These are phyloP conservation scores for Alternaria arbusti DNA, from an alignment of 2,329 filamentous ascomycete species.

Conservation along the genomic window DNA sequence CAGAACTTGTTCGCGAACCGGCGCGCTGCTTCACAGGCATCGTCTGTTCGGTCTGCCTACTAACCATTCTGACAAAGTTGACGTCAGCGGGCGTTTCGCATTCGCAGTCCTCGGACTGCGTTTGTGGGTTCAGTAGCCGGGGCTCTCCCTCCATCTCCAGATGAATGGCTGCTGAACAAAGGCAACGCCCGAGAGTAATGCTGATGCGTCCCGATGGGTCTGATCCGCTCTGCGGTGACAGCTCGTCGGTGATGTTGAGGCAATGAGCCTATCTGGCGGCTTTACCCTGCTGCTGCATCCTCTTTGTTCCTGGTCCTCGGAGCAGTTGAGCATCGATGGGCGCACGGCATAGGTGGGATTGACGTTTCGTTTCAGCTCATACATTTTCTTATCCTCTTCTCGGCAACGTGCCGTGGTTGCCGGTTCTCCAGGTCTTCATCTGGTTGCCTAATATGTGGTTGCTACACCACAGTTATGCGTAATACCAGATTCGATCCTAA, in stretches of 20 bases:
- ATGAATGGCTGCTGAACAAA: constrained; percentile 45
- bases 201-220: constrained; percentile 5
- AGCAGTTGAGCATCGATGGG: constrained; percentile 32
- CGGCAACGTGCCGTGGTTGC: background rate
- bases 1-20: background rate
- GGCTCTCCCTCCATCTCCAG: constrained; percentile 25
- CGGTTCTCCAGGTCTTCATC: background rate
- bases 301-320: constrained; percentile 22
- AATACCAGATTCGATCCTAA: background rate
- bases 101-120: constrained; percentile 30
- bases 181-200: constrained; percentile 44
- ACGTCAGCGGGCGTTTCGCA: constrained; percentile 27
- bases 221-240: constrained; percentile 20
- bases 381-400: constrained; percentile 18
- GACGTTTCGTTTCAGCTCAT: constrained; percentile 45
- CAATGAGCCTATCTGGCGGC: constrained; percentile 42
- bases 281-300: constrained; percentile 34
- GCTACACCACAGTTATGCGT: background rate
- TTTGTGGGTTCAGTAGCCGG: constrained; percentile 41
- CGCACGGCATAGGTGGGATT: constrained; percentile 31
- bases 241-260: constrained; percentile 10
- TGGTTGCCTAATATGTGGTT: background rate
- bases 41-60: background rate
- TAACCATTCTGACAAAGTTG: background rate
- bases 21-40: background rate